Base-by-base conservation (phyloP, 495 filamentous ascomycete genomes). In the Clohesyomyces aquaticus region DNA sequence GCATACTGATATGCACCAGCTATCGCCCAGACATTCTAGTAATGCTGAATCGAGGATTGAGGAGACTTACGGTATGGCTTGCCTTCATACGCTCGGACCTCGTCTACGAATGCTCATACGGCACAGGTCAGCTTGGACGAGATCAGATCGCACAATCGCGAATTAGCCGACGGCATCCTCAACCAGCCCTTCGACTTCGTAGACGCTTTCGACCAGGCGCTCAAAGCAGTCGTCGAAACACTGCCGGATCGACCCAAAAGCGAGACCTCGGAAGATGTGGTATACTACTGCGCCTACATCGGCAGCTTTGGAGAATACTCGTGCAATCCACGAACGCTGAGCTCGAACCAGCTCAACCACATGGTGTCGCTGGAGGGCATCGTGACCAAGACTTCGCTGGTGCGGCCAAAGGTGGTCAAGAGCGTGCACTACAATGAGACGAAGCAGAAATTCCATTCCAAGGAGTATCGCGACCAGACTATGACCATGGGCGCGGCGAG, bases 331-430 rank as follows among this genome's bases (percentile, higher is more conserved):
- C 85, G 94, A 69, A 98, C 94, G 4, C 76, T 99, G 19, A 88
- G 90, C 43, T 96, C 93, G 1, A 80, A 82, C 29, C 91, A 93
- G 71, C 81, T 99, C 56, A 98, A 98, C 75, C 90, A 86, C 65
- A 96, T 97, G 90, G 88, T 99, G 18, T 96, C 93, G 1, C 84
- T 99, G 65, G 94, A 99, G 76, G 94, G 94, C 32, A 99, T 99
- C 74, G 94, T 98, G 27, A 98, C 94, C 21, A 90, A 93, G 77
- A 95, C 91, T 74, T 96, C 91, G 14, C 81, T 99, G 45, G 95
- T 99, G 47, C 85, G 94, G 52, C 94, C 94, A 26, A 99, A 99
- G 76, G 85, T 99, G 14, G 89, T 96, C 23, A 96, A 96, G 76
- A 98, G 95, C 76, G 93, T 99, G 46, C 94, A 99, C 71, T 98